Evolutionary conservation across 352 stramenopile genomes (phyloP), one percentile per base, ranked within the genome.

Genomic region (Phytophthora foliorum): DNA sequence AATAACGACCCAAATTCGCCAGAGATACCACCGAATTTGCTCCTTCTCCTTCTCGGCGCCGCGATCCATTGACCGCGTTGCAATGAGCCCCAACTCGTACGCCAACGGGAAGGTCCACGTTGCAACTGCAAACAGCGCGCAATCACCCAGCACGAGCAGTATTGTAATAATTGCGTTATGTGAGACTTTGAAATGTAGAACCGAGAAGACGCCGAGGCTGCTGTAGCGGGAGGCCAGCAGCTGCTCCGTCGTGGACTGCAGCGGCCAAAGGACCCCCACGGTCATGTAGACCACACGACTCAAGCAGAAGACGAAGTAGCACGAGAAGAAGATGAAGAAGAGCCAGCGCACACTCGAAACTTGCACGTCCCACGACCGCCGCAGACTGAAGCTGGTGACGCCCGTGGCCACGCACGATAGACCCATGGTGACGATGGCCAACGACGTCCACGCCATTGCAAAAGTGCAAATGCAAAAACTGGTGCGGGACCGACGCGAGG

Each of bases 281-380:
- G 81, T 21, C 60, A 81, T 78, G 49, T 81, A 88, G 2, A 75
- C 29, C n/a, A 73, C 42, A 16, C 80, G 77, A 52, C 70, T 29
- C 7, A 67, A 44, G 29, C 59, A 69, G 49, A 81, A 84, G 31
- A 72, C 39, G 34, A 64, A 82, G 32, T 86, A 69, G 46, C 71
- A 87, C 10, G 74, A 24, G 57, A 90, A 89, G 38, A 90, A 86
- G 49, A 76, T 52, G 66, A 82, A 82, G 24, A 90, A 90, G 31
- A 90, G 67, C 82, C 82, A 90, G 4, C 82, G 80, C 25, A 90
- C 79, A 17, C 79, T 84, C 5, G 78, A 84, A 32, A 82, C 53
- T n/a, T 78, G 77, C 46, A 86, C 41, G 52, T 86, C 78, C 75
- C 77, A 86, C n/a, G 63, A 63, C 19, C 63, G 70, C 6, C 76